Base-by-base conservation (phyloP, 805 yeast species). In the Hanseniaspora occidentalis region DNA sequence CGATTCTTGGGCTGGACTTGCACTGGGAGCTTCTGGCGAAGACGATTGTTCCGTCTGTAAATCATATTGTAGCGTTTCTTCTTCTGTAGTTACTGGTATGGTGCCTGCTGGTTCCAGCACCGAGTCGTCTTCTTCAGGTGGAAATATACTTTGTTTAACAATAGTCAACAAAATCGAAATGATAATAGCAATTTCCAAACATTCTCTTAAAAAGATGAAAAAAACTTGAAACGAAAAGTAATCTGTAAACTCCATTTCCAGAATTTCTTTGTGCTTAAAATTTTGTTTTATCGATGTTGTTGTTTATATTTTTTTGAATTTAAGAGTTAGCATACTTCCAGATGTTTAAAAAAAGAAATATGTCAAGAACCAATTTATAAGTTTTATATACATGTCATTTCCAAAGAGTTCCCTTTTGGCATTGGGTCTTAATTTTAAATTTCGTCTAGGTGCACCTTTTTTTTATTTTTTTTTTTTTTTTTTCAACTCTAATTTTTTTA, bases 141-240 rank as follows among this genome's bases (percentile, higher is more conserved):
- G 44, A 3, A 66, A 59, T 39, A 73, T 64, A 21, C 73, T 75
- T 50, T 80, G 85, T 48, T 73, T 75, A 35, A 81, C 66, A 52
- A 81, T 79, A 1, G 85, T 75, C n/a, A 81, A 61, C 16, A 81
- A 61, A 21, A 81, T 85, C 1, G 88, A 78, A 3, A 81, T 71
- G 45, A 81, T 81, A 43, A 81, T 73, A n/a, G 83, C 80, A 54
- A 77, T 76, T 58, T 81, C 92, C 39, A 81, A 54, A 0, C 88
- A 77, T 53, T 81, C 92, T 50, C 92, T 64, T 20, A 81, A 57
- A 26, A 80, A 77, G 39, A 81, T 81, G 54, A 81, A 77, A 53
- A 79, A 81, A 25, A 79, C 76, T 60, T 80, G 85, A 38, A 79
- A 73, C 2, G 85, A 79, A 57, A 81, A 81, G 42, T 67, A 65